Base-by-base conservation (phyloP, 1,284 basidiomycete species). In the Moesziomyces sp. region DNA sequence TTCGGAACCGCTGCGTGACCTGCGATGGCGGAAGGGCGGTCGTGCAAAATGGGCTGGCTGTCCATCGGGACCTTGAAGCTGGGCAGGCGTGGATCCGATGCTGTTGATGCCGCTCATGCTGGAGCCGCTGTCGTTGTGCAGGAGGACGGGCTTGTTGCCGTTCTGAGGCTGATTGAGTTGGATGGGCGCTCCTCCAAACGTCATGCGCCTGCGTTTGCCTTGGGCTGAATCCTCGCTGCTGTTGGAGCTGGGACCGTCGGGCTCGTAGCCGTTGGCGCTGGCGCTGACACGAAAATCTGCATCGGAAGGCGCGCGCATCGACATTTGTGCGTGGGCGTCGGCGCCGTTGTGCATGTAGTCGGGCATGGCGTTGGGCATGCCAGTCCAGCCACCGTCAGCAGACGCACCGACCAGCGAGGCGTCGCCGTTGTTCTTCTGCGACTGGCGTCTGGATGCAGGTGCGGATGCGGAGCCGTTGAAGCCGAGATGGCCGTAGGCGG, bases 161-260 rank as follows among this genome's bases (percentile, higher is more conserved):
- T 11, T 33, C 28, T 58, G 64, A 47, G 60, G 51, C 52, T 55
- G 50, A 23, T 38, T 38, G 8, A 49, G 60, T 14, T 52, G 56
- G 46, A 64, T 60, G 47, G 69, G 61, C 9, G 63, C 59, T 5
- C 59, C 73, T 19, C 56, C 54, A 30, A 72, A 71, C 2, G 69
- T 76, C 74, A 76, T 76, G 26, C 74, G 63, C 52, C 74, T 54
- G 42, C 64, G 60, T 48, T 72, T 76, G 49, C 60, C 59, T 38
- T 63, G 53, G 2, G 59, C 64, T 21, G 64, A 64, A 6, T 67
- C 64, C 47, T 64, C 58, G 55, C 64, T 72, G 56, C 54, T 57
- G 42, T 57, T 67, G 56, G 56, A 55, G 40, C 63, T 54, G 13
- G 63, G 49, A 3, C 59, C 67, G 18, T 67, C 73, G 11, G 55